A percentile compares a stretch with the other conserved stretches of the same genome.
Conservation (phyloP, 2,329 filamentous ascomycete genomes). For the Esteya vermicola region DNA sequence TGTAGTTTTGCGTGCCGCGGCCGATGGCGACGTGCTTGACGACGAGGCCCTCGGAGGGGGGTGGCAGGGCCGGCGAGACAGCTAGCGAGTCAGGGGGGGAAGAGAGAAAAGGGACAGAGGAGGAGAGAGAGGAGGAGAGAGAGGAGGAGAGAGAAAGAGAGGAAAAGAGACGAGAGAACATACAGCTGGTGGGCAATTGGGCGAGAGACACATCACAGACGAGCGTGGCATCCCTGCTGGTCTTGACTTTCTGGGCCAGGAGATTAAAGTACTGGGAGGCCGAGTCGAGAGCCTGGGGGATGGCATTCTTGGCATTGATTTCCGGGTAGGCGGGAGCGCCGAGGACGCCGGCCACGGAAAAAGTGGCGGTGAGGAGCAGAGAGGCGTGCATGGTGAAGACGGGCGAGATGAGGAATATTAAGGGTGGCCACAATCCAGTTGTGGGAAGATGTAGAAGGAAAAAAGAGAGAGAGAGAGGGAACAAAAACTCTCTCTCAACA, state of each 20-base stretch:
- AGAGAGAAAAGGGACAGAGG: not conserved
- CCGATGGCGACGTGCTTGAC: constrained; percentile 74
- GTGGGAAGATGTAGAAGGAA: constrained; percentile 2
- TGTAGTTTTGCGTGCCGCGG: constrained; percentile 89
- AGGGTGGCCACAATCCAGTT: too few species aligned
- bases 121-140: constrained; percentile 29
- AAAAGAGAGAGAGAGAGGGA: constrained; percentile 3
- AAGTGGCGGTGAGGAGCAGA: constrained; percentile 26
- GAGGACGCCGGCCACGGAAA: constrained; percentile 30
- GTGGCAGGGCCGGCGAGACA: constrained; percentile 21
- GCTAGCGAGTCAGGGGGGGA: constrained; percentile 1
- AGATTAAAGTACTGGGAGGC: constrained; percentile 48
- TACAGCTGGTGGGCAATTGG: constrained; percentile 30
- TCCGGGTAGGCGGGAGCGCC: constrained; percentile 33
- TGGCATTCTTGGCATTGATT: constrained; percentile 23
- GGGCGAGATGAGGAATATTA: too few species aligned
- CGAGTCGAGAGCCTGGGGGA: constrained; percentile 27
- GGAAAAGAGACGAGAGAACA: not conserved
- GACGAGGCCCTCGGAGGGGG: constrained; percentile 42
- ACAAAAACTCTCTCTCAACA: too few species aligned
- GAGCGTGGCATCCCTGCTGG: constrained; percentile 26
- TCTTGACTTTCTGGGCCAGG: constrained; percentile 39
- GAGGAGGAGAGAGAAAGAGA: constrained; percentile 23
- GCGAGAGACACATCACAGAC: constrained; percentile 41
- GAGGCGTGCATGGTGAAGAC: constrained; percentile 37